phyloP scores from a whole-genome alignment of 495 filamentous ascomycete species.

The Rhizodiscina lignyota region DNA sequence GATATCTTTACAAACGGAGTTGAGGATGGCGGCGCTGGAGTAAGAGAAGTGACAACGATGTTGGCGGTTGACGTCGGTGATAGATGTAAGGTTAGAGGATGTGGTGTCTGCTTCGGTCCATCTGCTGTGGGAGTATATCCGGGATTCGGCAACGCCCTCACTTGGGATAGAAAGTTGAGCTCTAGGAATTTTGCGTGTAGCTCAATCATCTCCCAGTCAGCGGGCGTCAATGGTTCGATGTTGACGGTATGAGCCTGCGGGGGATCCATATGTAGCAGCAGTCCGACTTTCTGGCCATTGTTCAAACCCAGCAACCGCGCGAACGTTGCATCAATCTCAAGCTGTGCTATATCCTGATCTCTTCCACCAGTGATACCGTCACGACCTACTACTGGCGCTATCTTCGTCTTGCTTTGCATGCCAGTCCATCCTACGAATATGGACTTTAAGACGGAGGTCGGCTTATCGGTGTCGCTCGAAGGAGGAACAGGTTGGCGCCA shows the following conservation, averaged over 20 bases:
- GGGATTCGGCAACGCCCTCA: conserved; percentile 82
- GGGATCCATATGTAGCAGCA: conserved; percentile 72
- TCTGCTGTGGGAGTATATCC: conserved; percentile 33
- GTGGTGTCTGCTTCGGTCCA: conserved; percentile 32
- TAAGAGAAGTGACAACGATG: conserved; percentile 65
- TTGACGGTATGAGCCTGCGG: conserved; percentile 81
- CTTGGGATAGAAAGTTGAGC: conserved; percentile 81
- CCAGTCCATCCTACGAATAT: conserved; percentile 90
- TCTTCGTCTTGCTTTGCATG: conserved; percentile 76
- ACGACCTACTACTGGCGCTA: conserved; percentile 51
- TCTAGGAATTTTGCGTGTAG: conserved; percentile 89
- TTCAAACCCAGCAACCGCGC: conserved; percentile 62
- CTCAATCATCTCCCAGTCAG: conserved; percentile 91
- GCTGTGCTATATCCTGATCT: conserved; percentile 54
- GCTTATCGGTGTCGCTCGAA: conserved; percentile 9
- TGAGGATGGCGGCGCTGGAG: conserved; percentile 48
- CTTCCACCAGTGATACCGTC: conserved; percentile 49
- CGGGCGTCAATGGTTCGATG: conserved; percentile 85
- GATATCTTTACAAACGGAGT: conserved; percentile 80
- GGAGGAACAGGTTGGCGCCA: conserved; percentile 19
- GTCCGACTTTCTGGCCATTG: conserved; percentile 71
- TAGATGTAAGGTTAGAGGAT: conserved; percentile 81
- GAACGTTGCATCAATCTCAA: conserved; percentile 85
- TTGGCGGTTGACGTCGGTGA: conserved; percentile 92
- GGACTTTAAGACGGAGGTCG: conserved; percentile 40